Evolutionary conservation across 257 asterid species (phyloP).

Genomic region (Solanum infundibuliforme): DNA sequence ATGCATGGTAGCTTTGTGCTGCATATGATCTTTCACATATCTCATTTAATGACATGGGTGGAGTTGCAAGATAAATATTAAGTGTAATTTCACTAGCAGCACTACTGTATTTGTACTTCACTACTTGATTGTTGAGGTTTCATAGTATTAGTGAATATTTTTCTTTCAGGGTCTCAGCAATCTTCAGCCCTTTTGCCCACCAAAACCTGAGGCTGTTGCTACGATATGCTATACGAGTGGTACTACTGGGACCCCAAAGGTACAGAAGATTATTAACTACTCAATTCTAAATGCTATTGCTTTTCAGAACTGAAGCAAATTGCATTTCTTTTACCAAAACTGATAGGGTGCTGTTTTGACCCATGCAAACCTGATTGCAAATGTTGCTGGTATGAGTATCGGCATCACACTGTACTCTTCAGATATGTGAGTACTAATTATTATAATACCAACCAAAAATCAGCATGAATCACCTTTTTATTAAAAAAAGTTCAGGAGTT

Average conservation of each 20-base stretch:
- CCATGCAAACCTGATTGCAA: slow-evolving; percentile 71
- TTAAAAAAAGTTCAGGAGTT: background rate
- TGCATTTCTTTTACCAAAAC: background rate
- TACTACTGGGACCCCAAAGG: slow-evolving; percentile 98
- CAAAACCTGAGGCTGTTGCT: slow-evolving; percentile 67
- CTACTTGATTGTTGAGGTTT: background rate
- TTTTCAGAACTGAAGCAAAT: background rate
- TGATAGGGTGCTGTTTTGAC: slow-evolving; percentile 73
- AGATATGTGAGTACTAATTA: slow-evolving; percentile 56
- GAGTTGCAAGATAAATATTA: background rate
- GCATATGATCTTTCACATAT: background rate
- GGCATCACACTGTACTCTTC: slow-evolving; percentile 44
- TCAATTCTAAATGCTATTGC: background rate
- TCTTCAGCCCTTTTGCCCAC: slow-evolving; percentile 65
- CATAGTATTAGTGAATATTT: background rate
- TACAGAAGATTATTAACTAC: background rate
- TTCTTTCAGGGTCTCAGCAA: slow-evolving; percentile 47
- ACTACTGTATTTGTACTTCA: background rate
- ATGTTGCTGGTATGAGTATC: slow-evolving; percentile 50
- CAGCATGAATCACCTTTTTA: background rate
- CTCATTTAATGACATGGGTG: background rate
- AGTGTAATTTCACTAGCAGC: background rate
- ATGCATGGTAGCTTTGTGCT: background rate
- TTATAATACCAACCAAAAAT: background rate
- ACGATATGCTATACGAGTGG: slow-evolving; percentile 96